phyloP scores from a whole-genome alignment of 306 rosid species.

The Calophaca sinica region DNA sequence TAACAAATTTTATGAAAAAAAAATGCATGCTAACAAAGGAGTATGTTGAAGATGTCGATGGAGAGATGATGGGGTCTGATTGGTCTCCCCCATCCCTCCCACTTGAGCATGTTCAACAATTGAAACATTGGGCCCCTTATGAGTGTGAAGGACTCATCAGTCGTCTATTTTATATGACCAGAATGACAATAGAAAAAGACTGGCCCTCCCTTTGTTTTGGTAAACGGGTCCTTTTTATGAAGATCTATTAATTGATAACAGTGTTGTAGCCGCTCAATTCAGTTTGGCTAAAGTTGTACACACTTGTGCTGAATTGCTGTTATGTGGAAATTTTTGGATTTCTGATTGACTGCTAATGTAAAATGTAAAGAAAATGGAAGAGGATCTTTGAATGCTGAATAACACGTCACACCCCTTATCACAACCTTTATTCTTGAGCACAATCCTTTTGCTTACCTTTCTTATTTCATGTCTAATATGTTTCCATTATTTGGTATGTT shows the following conservation, averaged over 20 bases:
- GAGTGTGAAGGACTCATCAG: constrained; percentile 45
- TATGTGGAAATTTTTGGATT: constrained; percentile 46
- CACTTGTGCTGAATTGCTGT: constrained; percentile 41
- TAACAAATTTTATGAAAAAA: too few species aligned
- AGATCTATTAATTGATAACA: constrained; percentile 41
- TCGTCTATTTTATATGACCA: constrained; percentile 45
- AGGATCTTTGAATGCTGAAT: constrained; percentile 44
- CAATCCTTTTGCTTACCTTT: too few species aligned
- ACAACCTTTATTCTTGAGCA: too few species aligned
- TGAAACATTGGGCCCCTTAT: constrained; percentile 86
- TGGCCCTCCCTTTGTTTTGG: constrained; percentile 42
- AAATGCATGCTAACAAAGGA: too few species aligned
- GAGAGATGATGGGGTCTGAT: constrained; percentile 87
- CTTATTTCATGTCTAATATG: too few species aligned
- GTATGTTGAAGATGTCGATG: constrained; percentile 96
- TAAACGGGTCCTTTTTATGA: constrained; percentile 38
- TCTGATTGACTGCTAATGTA: constrained; percentile 47
- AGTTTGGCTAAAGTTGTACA: constrained; percentile 47
- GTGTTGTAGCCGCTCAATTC: constrained; percentile 44
- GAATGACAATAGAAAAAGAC: constrained; percentile 46
- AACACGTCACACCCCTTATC: constrained; percentile 29
- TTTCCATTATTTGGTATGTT: too few species aligned
- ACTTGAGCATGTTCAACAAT: constrained; percentile 89
- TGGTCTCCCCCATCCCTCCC: constrained; percentile 93
- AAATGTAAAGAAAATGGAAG: constrained; percentile 53